phyloP scores from a whole-genome alignment of 805 yeast genomes.

The Candida germanica region DNA sequence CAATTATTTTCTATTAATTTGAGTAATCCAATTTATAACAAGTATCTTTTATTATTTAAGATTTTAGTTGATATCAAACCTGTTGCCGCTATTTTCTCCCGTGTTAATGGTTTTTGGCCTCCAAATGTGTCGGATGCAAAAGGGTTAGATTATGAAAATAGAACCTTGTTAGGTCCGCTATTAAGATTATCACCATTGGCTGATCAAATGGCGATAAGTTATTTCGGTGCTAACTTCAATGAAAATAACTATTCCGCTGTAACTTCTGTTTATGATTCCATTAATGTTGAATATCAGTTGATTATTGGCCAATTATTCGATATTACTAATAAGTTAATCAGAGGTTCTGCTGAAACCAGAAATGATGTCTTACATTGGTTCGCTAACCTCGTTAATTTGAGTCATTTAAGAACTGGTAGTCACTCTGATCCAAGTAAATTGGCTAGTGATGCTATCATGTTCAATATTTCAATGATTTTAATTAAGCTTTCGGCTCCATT shows the following conservation, averaged over 20 bases:
- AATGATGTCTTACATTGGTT: constrained; percentile 63
- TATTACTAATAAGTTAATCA: constrained; percentile 68
- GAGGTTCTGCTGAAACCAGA: constrained; percentile 70
- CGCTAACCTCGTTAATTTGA: constrained; percentile 69
- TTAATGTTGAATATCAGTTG: constrained; percentile 62
- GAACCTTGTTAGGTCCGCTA: constrained; percentile 74
- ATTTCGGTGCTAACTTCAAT: constrained; percentile 29
- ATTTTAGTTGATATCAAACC: constrained; percentile 55
- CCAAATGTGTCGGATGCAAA: constrained; percentile 32
- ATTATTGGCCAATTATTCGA: constrained; percentile 61
- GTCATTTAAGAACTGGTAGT: constrained; percentile 84
- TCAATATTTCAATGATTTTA: constrained; percentile 66
- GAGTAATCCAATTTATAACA: constrained; percentile 50
- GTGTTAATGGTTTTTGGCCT: constrained; percentile 53
- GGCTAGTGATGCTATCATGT: constrained; percentile 79
- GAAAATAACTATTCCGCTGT: constrained; percentile 20
- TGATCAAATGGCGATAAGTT: constrained; percentile 44
- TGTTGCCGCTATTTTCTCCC: constrained; percentile 59
- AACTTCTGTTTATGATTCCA: constrained; percentile 51
- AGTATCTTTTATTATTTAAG: constrained; percentile 55
- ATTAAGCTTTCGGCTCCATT: constrained; percentile 81
- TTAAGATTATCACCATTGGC: constrained; percentile 72
- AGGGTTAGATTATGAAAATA: constrained; percentile 54
- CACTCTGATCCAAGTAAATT: constrained; percentile 67
- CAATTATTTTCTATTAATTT: constrained; percentile 39